Evolutionary conservation across 1,139 yeast species (phyloP), one percentile per base, ranked within the genome.

Genomic region (Debaryomyces subglobosus): DNA sequence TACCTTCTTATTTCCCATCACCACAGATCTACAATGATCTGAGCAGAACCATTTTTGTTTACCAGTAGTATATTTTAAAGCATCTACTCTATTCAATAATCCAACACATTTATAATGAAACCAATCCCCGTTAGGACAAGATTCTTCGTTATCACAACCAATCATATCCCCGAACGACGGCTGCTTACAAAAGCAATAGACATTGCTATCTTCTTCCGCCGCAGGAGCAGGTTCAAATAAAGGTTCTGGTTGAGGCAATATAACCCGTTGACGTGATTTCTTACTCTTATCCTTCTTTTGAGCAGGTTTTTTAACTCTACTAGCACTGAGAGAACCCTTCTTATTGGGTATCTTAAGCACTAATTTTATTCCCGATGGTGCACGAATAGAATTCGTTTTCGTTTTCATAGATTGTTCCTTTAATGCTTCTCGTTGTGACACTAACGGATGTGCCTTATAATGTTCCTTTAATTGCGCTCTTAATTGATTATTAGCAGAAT

Each of bases 101-200:
- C 79, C 79, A 29, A 76, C 80, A 55, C 81, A 76, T 52, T 74
- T 75, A 57, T 74, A 76, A 52, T 76, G 81, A 47, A 76, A 76
- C 81, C 81, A 76, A 45, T 74, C 80, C 2, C 81, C 81, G 52
- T 75, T 74, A 16, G 74, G 72, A 57, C 81, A 76, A 4, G 67
- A 57, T 1, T 55, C 59, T 46, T 65, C 70, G 52, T 74, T 71
- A 51, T 76, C 81, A 55, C 81, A 76, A 0, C 74, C 79, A 39
- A 76, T 75, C 81, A 76, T 76, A 50, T 70, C 71, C 2, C 81
- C 81, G 51, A 69, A 69, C 0, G 81, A 74, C 0, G 71, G 72
- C 53, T 73, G 79, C 23, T 67, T 64, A 56, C 81, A 76, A 61
- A 75, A 73, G 52, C 81, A 76, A 53, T 74, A 76, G 21, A 53